Conservation (phyloP, 805 yeast species). For the Starmerella floris region DNA sequence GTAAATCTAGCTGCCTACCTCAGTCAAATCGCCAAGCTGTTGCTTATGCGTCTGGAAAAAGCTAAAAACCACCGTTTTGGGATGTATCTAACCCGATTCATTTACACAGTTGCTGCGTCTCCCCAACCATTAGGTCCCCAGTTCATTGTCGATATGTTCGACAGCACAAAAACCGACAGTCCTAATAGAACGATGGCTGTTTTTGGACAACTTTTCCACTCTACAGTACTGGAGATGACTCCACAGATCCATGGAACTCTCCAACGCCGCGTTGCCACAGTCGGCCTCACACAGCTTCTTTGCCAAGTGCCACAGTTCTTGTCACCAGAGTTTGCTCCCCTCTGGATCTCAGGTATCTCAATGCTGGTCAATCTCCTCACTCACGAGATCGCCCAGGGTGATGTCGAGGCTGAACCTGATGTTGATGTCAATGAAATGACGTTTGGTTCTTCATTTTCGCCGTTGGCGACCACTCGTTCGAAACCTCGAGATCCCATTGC, state of each 20-base stretch:
- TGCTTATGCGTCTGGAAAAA: slow-evolving; percentile 67
- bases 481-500: slow-evolving; percentile 62
- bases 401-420: slow-evolving; percentile 21
- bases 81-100: slow-evolving; percentile 53
- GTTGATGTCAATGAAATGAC: slow-evolving; percentile 55
- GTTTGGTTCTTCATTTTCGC: slow-evolving; percentile 78
- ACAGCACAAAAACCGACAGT: slow-evolving; percentile 11
- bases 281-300: slow-evolving; percentile 38
- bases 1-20: slow-evolving; percentile 39
- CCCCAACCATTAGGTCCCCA: slow-evolving; percentile 33
- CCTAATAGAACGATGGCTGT: slow-evolving; percentile 25
- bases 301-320: slow-evolving; percentile 28
- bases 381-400: slow-evolving; percentile 30
- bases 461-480: slow-evolving; percentile 47
- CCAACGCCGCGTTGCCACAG: slow-evolving; percentile 36
- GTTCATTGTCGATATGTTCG: slow-evolving; percentile 45
- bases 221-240: slow-evolving; percentile 10
- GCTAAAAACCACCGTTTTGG: slow-evolving; percentile 73
- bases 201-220: slow-evolving; percentile 21
- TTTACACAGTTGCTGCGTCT: slow-evolving; percentile 39
- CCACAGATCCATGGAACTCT: slow-evolving; percentile 29
- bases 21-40: slow-evolving; percentile 59
- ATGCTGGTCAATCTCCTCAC: slow-evolving; percentile 34
- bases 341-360: slow-evolving; percentile 35
- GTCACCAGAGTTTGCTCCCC: slow-evolving; percentile 33